phyloP scores from a whole-genome alignment of 2,329 filamentous ascomycete genomes.

The Colletotrichum sp. region DNA sequence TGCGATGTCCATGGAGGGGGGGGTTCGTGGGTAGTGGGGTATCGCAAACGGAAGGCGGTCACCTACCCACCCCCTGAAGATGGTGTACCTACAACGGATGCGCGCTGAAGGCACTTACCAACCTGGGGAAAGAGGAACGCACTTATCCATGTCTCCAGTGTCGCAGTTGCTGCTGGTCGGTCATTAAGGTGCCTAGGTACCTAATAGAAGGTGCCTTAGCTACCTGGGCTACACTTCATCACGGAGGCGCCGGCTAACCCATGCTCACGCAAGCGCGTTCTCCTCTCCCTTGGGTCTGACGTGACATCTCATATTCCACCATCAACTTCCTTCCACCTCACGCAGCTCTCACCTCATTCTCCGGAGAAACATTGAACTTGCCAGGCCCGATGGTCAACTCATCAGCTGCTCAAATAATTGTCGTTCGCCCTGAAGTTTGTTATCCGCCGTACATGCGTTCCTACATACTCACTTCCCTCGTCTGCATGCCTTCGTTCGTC shows the following conservation, averaged over 20 bases:
- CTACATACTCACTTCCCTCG: not conserved
- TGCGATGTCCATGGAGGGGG: conserved; percentile 3
- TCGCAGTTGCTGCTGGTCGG: not conserved
- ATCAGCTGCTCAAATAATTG: not conserved
- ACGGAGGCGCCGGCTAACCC: not conserved
- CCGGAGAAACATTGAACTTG: not conserved
- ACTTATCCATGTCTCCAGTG: not conserved
- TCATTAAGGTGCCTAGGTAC: not conserved
- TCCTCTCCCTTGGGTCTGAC: not conserved
- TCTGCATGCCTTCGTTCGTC: not conserved
- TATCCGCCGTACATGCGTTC: not conserved
- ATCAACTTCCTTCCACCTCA: not conserved
- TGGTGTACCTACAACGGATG: not conserved
- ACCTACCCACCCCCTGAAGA: not conserved
- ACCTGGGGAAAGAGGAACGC: not conserved
- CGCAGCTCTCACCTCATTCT: not conserved
- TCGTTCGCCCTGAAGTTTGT: not conserved
- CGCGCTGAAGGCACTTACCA: not conserved
- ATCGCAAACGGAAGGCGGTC: conserved; percentile 19
- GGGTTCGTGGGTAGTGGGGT: not conserved
- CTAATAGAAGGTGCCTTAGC: not conserved
- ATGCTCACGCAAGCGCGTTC: not conserved
- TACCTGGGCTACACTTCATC: not conserved
- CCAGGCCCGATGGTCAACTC: not conserved
- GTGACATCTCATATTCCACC: not conserved